phyloP scores from a whole-genome alignment of 129 eudicot genomes.

The Lactuca sativa region DNA sequence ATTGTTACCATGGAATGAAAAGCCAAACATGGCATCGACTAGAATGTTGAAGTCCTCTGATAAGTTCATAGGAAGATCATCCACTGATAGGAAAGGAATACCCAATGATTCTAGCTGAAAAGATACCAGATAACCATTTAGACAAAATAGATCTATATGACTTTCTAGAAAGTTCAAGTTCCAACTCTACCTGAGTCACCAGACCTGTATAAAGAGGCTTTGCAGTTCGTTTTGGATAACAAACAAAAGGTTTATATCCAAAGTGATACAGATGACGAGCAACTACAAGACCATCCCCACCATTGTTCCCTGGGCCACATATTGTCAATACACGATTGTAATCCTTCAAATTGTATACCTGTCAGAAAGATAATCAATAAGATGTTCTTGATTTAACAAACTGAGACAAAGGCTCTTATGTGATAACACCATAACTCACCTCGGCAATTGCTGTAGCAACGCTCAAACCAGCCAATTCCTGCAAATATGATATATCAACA shows the following conservation, averaged over 20 bases:
- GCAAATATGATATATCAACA: conserved; percentile 23
- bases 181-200: conserved; percentile 79
- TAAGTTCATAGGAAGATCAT: conserved; percentile 72
- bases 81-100: conserved; percentile 78
- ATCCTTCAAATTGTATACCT: conserved; percentile 75
- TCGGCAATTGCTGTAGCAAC: conserved; percentile 89
- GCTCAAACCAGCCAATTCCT: conserved; percentile 99
- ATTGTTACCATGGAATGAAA: conserved; percentile 80
- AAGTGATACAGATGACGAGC: conserved; percentile 97
- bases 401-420: background rate
- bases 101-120: conserved; percentile 90
- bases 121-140: conserved; percentile 38
- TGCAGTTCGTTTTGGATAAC: conserved; percentile 90
- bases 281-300: conserved; percentile 99
- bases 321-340: conserved; percentile 74
- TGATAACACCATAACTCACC: conserved; percentile 42
- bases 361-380: conserved; percentile 6
- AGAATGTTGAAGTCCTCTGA: conserved; percentile 74
- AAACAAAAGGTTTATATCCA: conserved; percentile 77
- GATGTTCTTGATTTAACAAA: background rate
- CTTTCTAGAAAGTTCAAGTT: conserved; percentile 16
- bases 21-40: conserved; percentile 97
- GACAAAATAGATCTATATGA: conserved; percentile 1
- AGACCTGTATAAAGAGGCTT: conserved; percentile 86
- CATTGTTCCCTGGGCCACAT: conserved; percentile 98